Percentiles rank a stretch among this genome's conserved stretches.
These are phyloP conservation scores for Fusarium pilosicola DNA, from an alignment of 2,329 filamentous ascomycete genomes.

Conservation along the genomic window DNA sequence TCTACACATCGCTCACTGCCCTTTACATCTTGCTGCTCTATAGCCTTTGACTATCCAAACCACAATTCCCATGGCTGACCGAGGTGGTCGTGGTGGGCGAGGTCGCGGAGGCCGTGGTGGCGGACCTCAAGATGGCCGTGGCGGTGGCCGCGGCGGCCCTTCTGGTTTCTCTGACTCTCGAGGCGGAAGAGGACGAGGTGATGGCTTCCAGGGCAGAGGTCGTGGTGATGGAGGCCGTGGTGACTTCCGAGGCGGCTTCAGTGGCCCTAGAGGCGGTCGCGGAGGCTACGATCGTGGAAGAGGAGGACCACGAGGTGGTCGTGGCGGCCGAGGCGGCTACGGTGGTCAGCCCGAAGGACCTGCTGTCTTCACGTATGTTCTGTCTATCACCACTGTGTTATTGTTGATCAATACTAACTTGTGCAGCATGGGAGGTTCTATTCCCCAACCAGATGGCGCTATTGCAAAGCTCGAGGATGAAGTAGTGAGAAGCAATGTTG, in stretches of 20 bases:
- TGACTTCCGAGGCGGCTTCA: slow-evolving; percentile 27
- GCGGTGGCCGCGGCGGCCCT: slow-evolving; percentile 21
- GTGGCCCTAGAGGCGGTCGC: slow-evolving; percentile 31
- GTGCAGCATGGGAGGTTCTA: slow-evolving; percentile 37
- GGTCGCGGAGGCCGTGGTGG: slow-evolving; percentile 34
- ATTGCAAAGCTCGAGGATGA: slow-evolving; percentile 54
- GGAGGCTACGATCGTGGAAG: slow-evolving; percentile 33
- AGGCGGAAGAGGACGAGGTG: slow-evolving; percentile 37
- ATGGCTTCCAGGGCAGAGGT: slow-evolving; percentile 1
- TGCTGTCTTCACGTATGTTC: slow-evolving; percentile 37
- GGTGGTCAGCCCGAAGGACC: not conserved
- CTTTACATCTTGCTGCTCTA: not conserved
- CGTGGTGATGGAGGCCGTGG: slow-evolving; percentile 16
- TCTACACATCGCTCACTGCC: not conserved
- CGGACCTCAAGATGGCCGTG: slow-evolving; percentile 27
- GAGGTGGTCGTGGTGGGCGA: slow-evolving; percentile 38
- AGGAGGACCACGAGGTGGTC: slow-evolving; percentile 33
- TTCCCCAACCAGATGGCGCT: slow-evolving; percentile 39
- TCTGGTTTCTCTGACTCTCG: slow-evolving; percentile 18
- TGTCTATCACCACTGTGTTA: not conserved
- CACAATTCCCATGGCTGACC: slow-evolving; percentile 40
- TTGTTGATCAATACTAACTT: slow-evolving; percentile 7
- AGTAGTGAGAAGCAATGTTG: slow-evolving; percentile 47
- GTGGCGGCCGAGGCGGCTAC: slow-evolving; percentile 23
- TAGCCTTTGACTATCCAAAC: not conserved